These are phyloP conservation scores for Solanum hybrid DNA, from an alignment of 305 asterid genomes.

Conservation along the genomic window DNA sequence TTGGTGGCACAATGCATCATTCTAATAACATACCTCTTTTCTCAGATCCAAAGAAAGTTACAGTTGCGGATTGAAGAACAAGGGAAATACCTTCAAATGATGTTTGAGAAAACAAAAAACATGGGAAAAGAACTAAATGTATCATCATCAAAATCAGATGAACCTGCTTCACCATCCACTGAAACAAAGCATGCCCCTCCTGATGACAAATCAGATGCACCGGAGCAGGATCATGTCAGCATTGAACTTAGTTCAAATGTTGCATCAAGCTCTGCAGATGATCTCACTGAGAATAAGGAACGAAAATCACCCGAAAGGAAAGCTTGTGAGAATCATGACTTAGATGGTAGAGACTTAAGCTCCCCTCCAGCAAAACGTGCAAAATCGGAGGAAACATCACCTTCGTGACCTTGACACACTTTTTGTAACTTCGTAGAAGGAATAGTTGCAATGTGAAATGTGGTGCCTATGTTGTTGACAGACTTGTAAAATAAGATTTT, in stretches of 20 bases:
- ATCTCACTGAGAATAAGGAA: conserved; percentile 4
- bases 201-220: conserved; percentile 17
- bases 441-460: not conserved
- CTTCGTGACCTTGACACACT: not conserved
- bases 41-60: conserved; percentile 54
- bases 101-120: conserved; percentile 57
- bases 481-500: not conserved
- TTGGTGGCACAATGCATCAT: not conserved
- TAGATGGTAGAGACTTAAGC: not conserved
- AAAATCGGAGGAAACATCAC: conserved; percentile 11
- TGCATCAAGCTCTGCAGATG: conserved; percentile 6
- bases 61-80: conserved; percentile 70
- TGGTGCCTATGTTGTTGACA: not conserved
- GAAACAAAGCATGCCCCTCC: not conserved
- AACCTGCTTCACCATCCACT: conserved; percentile 8
- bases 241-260: conserved; percentile 13
- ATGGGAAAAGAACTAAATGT: conserved; percentile 33
- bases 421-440: not conserved
- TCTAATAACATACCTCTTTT: not conserved
- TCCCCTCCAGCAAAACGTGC: conserved; percentile 18
- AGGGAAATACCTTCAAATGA: conserved; percentile 53
- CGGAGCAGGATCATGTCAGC: not conserved
- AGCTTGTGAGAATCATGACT: conserved; percentile 13
- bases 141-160: conserved; percentile 16
- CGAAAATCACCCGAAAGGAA: conserved; percentile 3